Percentiles rank a stretch among this genome's conserved stretches.
phyloP scores from a whole-genome alignment of 75 land plant genomes.

The Chamaecyparis obtusa region DNA sequence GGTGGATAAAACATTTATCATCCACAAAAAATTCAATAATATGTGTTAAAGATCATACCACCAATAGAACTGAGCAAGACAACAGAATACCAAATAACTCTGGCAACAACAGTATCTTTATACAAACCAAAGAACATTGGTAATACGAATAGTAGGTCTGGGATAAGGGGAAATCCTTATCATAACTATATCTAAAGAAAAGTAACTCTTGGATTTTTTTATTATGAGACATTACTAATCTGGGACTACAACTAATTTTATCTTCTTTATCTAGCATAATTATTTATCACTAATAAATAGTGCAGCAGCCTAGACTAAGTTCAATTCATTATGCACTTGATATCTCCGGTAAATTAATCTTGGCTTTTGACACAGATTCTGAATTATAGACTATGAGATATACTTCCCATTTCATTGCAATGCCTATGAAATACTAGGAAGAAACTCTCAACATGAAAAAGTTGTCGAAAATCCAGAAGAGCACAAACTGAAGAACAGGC shows the following conservation, averaged over 20 bases:
- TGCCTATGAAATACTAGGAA: no score
- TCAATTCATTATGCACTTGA: not conserved
- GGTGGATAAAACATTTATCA: not conserved
- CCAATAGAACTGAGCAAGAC: not conserved
- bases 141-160: not conserved
- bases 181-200: not conserved
- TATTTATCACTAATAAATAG: no score
- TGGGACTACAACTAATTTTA: not conserved
- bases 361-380: no score
- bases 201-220: not conserved
- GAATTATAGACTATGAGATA: no score
- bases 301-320: not conserved
- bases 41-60: not conserved
- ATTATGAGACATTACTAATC: not conserved
- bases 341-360: not conserved
- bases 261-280: not conserved
- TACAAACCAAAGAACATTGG: not conserved
- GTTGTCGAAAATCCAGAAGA: no score
- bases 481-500: no score
- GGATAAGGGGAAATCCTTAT: not conserved
- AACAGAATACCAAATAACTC: not conserved
- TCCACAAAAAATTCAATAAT: not conserved
- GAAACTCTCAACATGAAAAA: no score
- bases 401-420: no score
- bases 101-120: not conserved